Percentiles rank a stretch among this genome's conserved stretches.
These are phyloP conservation scores for Tuber indicum DNA, from an alignment of 495 filamentous ascomycete genomes.

Conservation along the genomic window DNA sequence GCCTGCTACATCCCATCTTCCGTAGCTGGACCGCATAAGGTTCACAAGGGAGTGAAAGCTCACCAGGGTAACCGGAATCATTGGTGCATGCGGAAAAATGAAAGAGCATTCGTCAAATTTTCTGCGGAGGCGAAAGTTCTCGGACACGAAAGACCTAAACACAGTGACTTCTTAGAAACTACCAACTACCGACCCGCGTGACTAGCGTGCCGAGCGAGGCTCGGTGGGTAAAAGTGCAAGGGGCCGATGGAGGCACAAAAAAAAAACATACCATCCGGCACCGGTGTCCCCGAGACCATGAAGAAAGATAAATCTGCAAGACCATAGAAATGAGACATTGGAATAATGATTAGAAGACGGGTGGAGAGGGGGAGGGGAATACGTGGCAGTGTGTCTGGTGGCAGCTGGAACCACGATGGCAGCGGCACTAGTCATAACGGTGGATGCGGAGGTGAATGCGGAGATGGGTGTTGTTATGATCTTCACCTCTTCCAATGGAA, in stretches of 20 bases:
- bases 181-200: neutral
- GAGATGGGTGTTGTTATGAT: neutral
- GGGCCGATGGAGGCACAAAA: neutral
- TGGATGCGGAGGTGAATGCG: conserved; percentile 10
- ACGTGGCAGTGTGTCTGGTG: conserved; percentile 80
- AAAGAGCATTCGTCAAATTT: conserved; percentile 87
- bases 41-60: conserved; percentile 30
- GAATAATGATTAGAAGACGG: conserved; percentile 5
- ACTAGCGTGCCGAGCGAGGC: neutral
- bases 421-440: conserved; percentile 42
- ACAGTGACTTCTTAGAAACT: conserved; percentile 13
- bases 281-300: conserved; percentile 86
- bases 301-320: conserved; percentile 65
- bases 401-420: conserved; percentile 79
- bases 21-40: neutral
- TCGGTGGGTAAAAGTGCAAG: neutral
- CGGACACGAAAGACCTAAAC: conserved; percentile 63
- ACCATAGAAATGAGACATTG: conserved; percentile 16
- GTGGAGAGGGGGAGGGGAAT: conserved; percentile 5
- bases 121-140: conserved; percentile 78
- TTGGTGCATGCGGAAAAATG: conserved; percentile 88
- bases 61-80: conserved; percentile 81
- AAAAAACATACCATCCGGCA: conserved; percentile 57
- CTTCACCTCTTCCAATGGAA: neutral
- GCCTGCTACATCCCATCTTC: neutral